Conservation (phyloP, 2,329 filamentous ascomycete species). For the Aureobasidium sp. region DNA sequence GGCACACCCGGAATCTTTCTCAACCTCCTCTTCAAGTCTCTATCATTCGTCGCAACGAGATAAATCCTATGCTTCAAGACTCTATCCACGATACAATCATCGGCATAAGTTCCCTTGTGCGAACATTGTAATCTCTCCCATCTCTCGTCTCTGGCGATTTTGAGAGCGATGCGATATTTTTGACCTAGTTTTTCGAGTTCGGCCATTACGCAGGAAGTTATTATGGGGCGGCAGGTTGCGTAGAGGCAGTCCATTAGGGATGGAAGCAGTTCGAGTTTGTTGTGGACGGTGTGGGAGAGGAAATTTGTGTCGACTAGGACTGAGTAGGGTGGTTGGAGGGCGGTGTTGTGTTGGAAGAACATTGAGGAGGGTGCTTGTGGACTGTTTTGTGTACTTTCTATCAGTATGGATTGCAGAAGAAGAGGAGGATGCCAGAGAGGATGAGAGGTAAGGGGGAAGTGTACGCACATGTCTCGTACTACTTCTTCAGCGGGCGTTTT, state of each 20-base stretch:
- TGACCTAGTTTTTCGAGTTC: conserved; percentile 91
- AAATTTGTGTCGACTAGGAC: conserved; percentile 93
- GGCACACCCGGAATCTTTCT: conserved; percentile 84
- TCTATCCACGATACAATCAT: conserved; percentile 73
- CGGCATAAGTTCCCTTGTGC: conserved; percentile 89
- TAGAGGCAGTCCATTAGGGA: conserved; percentile 96
- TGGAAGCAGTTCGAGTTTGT: conserved; percentile 88
- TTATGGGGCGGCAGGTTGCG: conserved; percentile 89
- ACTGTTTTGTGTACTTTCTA: conserved; percentile 27
- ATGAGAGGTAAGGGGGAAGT: not conserved
- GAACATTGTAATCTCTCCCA: conserved; percentile 90
- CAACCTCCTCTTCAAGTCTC: conserved; percentile 83
- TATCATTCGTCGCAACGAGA: conserved; percentile 66
- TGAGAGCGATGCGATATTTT: conserved; percentile 87
- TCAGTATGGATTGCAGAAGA: conserved; percentile 17
- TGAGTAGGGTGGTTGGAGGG: conserved; percentile 84
- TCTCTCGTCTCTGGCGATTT: conserved; percentile 89
- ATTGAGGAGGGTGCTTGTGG: conserved; percentile 57
- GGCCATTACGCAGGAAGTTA: conserved; percentile 85
- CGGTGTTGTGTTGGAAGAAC: conserved; percentile 92
- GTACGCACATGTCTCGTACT: conserved; percentile 73
- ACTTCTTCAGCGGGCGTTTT: conserved; percentile 68
- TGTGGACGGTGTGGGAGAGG: conserved; percentile 88
- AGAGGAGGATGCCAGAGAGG: not conserved
- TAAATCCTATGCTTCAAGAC: conserved; percentile 54